Percentiles rank a stretch among this genome's conserved stretches.
Conservation (phyloP, 1,139 yeast genomes). For the Protomyces macrosporus region DNA sequence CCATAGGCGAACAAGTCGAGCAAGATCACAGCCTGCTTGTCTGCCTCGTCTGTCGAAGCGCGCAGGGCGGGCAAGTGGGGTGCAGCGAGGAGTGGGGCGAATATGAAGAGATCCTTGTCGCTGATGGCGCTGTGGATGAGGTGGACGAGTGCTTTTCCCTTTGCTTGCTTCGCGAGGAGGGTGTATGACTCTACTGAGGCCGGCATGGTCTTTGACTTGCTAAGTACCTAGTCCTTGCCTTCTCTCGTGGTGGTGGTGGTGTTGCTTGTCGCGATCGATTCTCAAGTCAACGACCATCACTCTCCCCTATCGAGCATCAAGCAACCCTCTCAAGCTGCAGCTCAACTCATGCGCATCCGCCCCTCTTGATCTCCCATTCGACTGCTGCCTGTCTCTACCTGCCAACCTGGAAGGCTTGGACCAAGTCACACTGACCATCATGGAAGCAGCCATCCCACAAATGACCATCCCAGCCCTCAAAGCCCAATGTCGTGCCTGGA, state of each 20-base stretch:
- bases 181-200: conserved; percentile 1
- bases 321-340: too few species aligned
- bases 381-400: too few species aligned
- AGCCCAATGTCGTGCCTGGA: background rate
- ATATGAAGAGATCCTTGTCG: conserved; percentile 6
- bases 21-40: background rate
- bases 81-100: background rate
- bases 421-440: background rate
- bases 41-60: background rate
- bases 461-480: background rate
- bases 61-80: background rate
- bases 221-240: too few species aligned
- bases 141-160: conserved; percentile 9
- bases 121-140: conserved; percentile 5
- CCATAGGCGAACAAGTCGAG: conserved; percentile 14
- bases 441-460: background rate
- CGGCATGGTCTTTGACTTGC: background rate
- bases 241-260: too few species aligned
- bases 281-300: too few species aligned
- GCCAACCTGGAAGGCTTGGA: too few species aligned
- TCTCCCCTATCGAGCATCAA: too few species aligned
- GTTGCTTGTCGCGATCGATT: too few species aligned
- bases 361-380: too few species aligned
- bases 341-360: too few species aligned
- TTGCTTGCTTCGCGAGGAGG: conserved; percentile 23